phyloP scores from a whole-genome alignment of 257 asterid species.

The Penstemon barbatus region DNA sequence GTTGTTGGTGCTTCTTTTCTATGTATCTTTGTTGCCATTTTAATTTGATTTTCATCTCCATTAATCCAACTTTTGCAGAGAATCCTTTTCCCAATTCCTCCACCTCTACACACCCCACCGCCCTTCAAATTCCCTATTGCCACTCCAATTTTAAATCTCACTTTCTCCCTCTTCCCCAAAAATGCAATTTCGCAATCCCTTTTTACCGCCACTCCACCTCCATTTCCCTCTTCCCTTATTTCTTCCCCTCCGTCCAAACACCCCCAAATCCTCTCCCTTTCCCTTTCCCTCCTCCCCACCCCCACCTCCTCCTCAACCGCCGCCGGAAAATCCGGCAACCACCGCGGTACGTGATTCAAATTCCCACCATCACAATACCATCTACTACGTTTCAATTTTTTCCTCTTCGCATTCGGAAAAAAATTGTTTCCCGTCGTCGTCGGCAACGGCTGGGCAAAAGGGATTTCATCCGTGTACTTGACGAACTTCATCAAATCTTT shows the following conservation, averaged over 20 bases:
- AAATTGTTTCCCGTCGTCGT: not conserved
- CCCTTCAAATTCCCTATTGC: not conserved
- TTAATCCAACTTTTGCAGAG: slow-evolving; percentile 26
- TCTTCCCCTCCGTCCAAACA: slow-evolving; percentile 21
- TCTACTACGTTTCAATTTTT: not conserved
- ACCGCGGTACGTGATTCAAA: slow-evolving; percentile 48
- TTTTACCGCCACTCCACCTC: slow-evolving; percentile 16
- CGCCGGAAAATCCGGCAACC: slow-evolving; percentile 52
- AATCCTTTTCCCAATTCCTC: slow-evolving; percentile 43
- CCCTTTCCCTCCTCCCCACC: slow-evolving; percentile 15
- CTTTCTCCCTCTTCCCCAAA: slow-evolving; percentile 33
- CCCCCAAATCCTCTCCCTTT: slow-evolving; percentile 31
- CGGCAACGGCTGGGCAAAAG: slow-evolving; percentile 56
- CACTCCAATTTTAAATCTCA: slow-evolving; percentile 37
- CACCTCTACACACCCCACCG: slow-evolving; percentile 36
- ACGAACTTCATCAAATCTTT: slow-evolving; percentile 39
- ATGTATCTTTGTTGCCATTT: not conserved
- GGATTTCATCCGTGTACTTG: slow-evolving; percentile 37
- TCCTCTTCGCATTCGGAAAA: not conserved
- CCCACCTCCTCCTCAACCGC: slow-evolving; percentile 20
- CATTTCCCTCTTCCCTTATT: slow-evolving; percentile 15
- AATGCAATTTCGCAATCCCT: slow-evolving; percentile 12
- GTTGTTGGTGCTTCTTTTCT: not conserved
- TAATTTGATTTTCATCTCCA: not conserved
- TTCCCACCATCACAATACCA: slow-evolving; percentile 22